phyloP scores from a whole-genome alignment of 2,329 filamentous ascomycete species.

The Daldinia sp. region DNA sequence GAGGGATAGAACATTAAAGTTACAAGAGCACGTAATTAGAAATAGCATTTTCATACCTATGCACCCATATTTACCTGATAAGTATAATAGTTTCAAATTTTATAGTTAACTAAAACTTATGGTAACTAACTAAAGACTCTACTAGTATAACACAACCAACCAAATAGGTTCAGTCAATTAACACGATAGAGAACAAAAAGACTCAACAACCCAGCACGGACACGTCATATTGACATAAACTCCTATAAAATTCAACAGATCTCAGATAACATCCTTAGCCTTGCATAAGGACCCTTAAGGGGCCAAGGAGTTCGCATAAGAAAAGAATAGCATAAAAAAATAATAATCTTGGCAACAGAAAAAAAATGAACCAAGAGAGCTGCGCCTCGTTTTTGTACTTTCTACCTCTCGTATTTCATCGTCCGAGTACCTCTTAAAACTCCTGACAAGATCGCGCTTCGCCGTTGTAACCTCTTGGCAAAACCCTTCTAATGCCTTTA shows the following conservation, averaged over 20 bases:
- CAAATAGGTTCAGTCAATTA: neutral
- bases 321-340: too few species aligned
- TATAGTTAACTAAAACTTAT: too few species aligned
- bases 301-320: conserved; percentile 1
- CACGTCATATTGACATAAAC: conserved; percentile 15
- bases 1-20: neutral
- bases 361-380: conserved; percentile 21
- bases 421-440: conserved; percentile 29
- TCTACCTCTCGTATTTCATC: conserved; percentile 40
- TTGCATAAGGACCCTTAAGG: conserved; percentile 22
- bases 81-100: too few species aligned
- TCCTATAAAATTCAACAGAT: conserved; percentile 1
- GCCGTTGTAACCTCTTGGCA: conserved; percentile 35
- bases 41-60: neutral
- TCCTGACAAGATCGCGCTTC: conserved; percentile 21
- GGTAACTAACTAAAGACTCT: too few species aligned
- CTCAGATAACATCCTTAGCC: conserved; percentile 15
- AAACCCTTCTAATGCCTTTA: conserved; percentile 15
- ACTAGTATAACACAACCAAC: neutral
- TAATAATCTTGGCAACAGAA: conserved; percentile 3
- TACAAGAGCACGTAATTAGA: neutral
- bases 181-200: neutral
- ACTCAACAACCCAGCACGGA: neutral
- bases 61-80: too few species aligned
- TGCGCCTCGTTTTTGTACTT: conserved; percentile 28